Percentiles rank a stretch among this genome's conserved stretches.
Conservation (phyloP, 768 basidiomycete genomes). For the Suillus weaverae region DNA sequence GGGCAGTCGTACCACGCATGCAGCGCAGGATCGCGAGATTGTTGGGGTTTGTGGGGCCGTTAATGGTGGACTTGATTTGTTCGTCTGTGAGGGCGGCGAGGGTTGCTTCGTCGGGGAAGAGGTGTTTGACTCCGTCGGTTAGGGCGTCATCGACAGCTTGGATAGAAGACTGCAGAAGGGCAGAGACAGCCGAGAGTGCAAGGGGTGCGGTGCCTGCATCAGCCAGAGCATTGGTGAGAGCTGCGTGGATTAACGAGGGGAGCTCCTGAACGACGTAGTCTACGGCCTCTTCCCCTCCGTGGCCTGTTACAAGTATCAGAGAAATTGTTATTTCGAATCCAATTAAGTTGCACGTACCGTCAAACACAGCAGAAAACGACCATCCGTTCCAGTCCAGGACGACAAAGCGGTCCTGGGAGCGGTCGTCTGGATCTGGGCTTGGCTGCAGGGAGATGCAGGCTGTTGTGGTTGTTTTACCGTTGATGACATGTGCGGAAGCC, state of each 20-base stretch:
- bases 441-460: slow-evolving; percentile 49
- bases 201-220: slow-evolving; percentile 6
- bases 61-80: slow-evolving; percentile 41
- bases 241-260: slow-evolving; percentile 32
- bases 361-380: slow-evolving; percentile 48
- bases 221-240: slow-evolving; percentile 23
- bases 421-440: slow-evolving; percentile 38
- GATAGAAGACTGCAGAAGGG: slow-evolving; percentile 37
- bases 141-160: slow-evolving; percentile 39
- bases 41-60: slow-evolving; percentile 35
- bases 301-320: slow-evolving; percentile 30
- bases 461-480: slow-evolving; percentile 24
- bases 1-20: slow-evolving; percentile 53
- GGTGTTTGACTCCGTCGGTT: slow-evolving; percentile 35
- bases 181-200: slow-evolving; percentile 25
- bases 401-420: slow-evolving; percentile 48
- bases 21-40: slow-evolving; percentile 41
- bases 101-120: slow-evolving; percentile 43
- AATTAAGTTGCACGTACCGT: slow-evolving; percentile 34
- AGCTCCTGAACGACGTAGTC: slow-evolving; percentile 37
- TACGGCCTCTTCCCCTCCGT: slow-evolving; percentile 49
- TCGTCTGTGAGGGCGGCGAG: slow-evolving; percentile 35
- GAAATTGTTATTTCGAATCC: slow-evolving; percentile 4
- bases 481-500: slow-evolving; percentile 31
- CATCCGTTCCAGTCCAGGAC: slow-evolving; percentile 44